These are phyloP conservation scores for Ceratobasidium sp. DNA, from an alignment of 1,284 basidiomycete genomes.

Conservation along the genomic window DNA sequence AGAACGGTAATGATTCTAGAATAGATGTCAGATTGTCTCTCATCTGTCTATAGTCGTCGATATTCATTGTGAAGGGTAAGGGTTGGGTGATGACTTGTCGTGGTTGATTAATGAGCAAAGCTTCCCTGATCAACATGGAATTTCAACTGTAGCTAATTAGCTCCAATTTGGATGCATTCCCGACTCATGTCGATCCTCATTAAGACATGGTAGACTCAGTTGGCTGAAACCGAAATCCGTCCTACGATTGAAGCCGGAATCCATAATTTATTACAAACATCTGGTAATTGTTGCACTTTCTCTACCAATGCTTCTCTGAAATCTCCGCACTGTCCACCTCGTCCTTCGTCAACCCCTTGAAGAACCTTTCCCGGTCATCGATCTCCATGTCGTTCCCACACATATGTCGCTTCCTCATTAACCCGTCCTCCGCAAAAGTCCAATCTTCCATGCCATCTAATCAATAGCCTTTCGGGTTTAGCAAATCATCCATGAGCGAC, in stretches of 20 bases:
- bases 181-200: no score
- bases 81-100: conserved; percentile 7
- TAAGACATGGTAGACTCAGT: no score
- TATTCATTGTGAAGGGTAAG: conserved; percentile 17
- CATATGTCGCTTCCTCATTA: conserved; percentile 71
- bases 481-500: not conserved
- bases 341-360: conserved; percentile 60
- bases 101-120: conserved; percentile 3
- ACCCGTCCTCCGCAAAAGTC: conserved; percentile 68
- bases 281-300: not conserved
- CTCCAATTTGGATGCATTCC: conserved; percentile 11
- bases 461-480: conserved; percentile 2
- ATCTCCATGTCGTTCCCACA: conserved; percentile 71
- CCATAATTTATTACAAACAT: no score
- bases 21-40: conserved; percentile 34
- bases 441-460: conserved; percentile 62
- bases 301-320: conserved; percentile 57
- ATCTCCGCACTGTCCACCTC: conserved; percentile 54
- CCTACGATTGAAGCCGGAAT: no score
- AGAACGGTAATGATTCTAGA: conserved; percentile 25
- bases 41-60: conserved; percentile 45
- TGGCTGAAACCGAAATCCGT: no score
- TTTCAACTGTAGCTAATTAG: conserved; percentile 22
- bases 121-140: conserved; percentile 13
- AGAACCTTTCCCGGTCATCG: conserved; percentile 67